Evolutionary conservation across 2,329 filamentous ascomycete species (phyloP).

Genomic region (Paraphoma chrysanthemicola): DNA sequence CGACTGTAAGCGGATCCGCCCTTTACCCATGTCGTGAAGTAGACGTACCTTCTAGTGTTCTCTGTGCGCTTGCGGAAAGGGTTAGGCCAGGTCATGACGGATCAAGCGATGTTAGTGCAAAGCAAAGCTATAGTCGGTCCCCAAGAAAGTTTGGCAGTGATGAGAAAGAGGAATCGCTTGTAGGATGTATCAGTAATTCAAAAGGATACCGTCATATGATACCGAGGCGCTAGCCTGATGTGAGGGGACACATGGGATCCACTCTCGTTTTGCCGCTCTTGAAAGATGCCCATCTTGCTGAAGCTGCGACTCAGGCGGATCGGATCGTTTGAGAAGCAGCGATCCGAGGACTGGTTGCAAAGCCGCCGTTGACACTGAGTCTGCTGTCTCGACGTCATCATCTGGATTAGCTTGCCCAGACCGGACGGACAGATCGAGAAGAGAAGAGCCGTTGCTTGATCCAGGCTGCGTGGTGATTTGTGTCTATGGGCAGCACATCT

Average conservation of each 20-base stretch:
- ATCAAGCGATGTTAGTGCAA: not conserved
- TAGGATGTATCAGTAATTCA: conserved; percentile 2
- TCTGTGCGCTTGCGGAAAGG: conserved; percentile 51
- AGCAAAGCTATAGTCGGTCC: not conserved
- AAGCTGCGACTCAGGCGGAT: not conserved
- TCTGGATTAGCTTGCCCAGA: not conserved
- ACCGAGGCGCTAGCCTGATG: conserved; percentile 31
- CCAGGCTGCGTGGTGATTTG: no score
- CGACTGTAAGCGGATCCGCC: conserved; percentile 12
- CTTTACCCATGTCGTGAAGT: not conserved
- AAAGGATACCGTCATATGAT: conserved; percentile 36
- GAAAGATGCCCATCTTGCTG: conserved; percentile 4
- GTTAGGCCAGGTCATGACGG: conserved; percentile 52
- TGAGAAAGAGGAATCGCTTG: not conserved
- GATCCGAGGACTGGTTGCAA: not conserved
- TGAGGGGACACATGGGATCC: conserved; percentile 3
- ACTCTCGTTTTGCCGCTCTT: conserved; percentile 20
- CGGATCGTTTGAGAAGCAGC: not conserved
- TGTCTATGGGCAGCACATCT: no score
- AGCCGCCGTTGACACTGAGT: not conserved
- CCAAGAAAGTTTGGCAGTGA: not conserved
- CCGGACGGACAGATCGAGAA: not conserved
- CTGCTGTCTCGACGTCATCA: conserved; percentile 5
- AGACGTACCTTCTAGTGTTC: conserved; percentile 50
- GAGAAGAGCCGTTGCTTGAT: not conserved